phyloP scores from a whole-genome alignment of 257 asterid genomes.

The Linaria vulgaris region DNA sequence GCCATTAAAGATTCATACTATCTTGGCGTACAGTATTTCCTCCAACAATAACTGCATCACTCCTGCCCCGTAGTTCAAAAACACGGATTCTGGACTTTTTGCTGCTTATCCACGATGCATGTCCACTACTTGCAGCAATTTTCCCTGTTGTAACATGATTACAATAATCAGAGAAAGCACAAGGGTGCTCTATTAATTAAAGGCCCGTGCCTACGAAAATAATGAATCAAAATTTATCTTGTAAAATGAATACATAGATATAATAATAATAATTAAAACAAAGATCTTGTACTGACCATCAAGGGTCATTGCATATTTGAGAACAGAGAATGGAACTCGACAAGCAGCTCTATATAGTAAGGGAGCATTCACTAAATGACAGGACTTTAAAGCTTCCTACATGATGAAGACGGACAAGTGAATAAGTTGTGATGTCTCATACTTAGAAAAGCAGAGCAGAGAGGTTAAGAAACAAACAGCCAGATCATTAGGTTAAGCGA shows the following conservation, averaged over 20 bases:
- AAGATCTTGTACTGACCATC: slow-evolving; percentile 73
- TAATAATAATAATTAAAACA: slow-evolving; percentile 14
- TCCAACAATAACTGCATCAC: slow-evolving; percentile 98
- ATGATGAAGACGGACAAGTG: slow-evolving; percentile 25
- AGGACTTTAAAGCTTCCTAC: slow-evolving; percentile 82
- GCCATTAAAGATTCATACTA: slow-evolving; percentile 58
- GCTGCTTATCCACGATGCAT: slow-evolving; percentile 99
- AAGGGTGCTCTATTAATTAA: slow-evolving; percentile 4
- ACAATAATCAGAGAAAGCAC: slow-evolving; percentile 14
- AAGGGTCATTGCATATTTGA: slow-evolving; percentile 97
- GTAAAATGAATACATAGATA: slow-evolving; percentile 14
- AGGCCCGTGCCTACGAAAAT: too few species aligned
- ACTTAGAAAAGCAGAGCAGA: too few species aligned
- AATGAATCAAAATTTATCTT: slow-evolving; percentile 4
- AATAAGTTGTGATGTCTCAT: slow-evolving; percentile 5
- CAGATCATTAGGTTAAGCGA: neutral
- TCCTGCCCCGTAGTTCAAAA: slow-evolving; percentile 89
- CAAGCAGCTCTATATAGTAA: slow-evolving; percentile 87
- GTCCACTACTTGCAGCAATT: slow-evolving; percentile 94
- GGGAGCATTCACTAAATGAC: slow-evolving; percentile 95
- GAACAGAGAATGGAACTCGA: slow-evolving; percentile 88
- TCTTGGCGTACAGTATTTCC: slow-evolving; percentile 98
- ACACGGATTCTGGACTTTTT: slow-evolving; percentile 77
- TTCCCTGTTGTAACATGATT: slow-evolving; percentile 52
- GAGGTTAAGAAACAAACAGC: neutral